These are phyloP conservation scores for Umbelopsis ramanniana DNA, from an alignment of 192 early-diverging fungal species.

Conservation along the genomic window DNA sequence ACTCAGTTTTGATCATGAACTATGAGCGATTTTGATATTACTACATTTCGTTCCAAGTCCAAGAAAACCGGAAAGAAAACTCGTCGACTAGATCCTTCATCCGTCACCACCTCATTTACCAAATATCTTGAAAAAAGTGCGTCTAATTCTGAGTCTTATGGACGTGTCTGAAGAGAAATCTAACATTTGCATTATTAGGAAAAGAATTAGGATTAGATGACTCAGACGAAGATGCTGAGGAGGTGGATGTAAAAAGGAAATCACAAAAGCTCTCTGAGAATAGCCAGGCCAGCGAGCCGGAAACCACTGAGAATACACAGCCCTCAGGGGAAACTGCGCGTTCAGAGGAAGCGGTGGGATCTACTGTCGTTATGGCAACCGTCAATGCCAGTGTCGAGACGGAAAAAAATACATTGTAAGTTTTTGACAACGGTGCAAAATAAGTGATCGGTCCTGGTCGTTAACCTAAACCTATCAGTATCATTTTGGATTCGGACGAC, in stretches of 20 bases:
- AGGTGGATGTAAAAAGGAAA: background rate
- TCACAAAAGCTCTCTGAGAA: background rate
- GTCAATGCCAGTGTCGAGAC: background rate
- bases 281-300: background rate
- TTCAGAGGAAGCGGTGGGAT: background rate
- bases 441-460: too few relatives aligned
- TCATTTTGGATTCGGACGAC: background rate
- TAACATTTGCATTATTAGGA: background rate
- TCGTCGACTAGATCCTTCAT: background rate
- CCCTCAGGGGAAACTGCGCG: background rate
- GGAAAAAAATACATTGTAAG: background rate
- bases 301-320: background rate
- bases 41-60: constrained; percentile 17
- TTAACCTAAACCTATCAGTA: background rate
- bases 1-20: background rate
- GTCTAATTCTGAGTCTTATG: background rate
- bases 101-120: constrained; percentile 1
- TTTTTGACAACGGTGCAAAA: too few relatives aligned
- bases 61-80: background rate
- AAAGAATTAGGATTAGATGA: constrained; percentile 22
- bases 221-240: constrained; percentile 7
- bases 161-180: background rate
- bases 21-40: constrained; percentile 37
- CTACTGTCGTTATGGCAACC: background rate
- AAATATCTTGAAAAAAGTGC: constrained; percentile 15